Base-by-base conservation (phyloP, 305 asterid species). In the Solanum hybrid region DNA sequence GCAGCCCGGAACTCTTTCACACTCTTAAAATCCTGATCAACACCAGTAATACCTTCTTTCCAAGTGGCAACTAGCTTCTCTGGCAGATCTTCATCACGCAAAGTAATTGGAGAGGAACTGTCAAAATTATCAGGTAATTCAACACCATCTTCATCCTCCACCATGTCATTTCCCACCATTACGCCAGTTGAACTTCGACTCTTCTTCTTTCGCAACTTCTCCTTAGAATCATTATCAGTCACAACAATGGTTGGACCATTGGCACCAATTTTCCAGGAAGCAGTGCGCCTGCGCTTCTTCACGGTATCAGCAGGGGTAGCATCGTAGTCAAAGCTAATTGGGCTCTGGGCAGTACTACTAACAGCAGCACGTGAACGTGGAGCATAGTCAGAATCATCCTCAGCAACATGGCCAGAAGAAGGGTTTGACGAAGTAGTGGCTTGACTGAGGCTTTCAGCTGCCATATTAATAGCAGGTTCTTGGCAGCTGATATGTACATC, bases 231-330 rank as follows among this genome's bases (percentile, higher is more conserved):
- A 90, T 94, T 95, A 88, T 91, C 90, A 80, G 89, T 94, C 83
- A 96, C 90, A 90, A 91, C 92, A 85, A 92, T 92, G 57, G 95
- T 92, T 13, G 97, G 94, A 87, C 95, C 96, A 71, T 92, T 92
- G 81, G 93, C 92, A 92, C 95, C 96, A 92, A 92, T 84, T 91
- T 89, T 94, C 96, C 95, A 91, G 31, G 96, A 93, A 91, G 97
- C 94, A 87, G 94, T 93, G 39, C 98, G 96, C 92, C 99, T 95
- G 89, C 99, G 93, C 95, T 95, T 96, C 93, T 97, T 97, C 64
- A 97, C 99, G 20, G 98, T 95, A 86, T 95, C 98, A 91, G 99
- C 98, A 76, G 99, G 99, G 90, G 97, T 94, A 89, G 94, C 92
- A 92, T 89, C 89, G 51, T 87, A 89, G 90, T 93, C 93, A 84